Conservation (phyloP, 2,329 filamentous ascomycete species). For the Trichoderma sp. region DNA sequence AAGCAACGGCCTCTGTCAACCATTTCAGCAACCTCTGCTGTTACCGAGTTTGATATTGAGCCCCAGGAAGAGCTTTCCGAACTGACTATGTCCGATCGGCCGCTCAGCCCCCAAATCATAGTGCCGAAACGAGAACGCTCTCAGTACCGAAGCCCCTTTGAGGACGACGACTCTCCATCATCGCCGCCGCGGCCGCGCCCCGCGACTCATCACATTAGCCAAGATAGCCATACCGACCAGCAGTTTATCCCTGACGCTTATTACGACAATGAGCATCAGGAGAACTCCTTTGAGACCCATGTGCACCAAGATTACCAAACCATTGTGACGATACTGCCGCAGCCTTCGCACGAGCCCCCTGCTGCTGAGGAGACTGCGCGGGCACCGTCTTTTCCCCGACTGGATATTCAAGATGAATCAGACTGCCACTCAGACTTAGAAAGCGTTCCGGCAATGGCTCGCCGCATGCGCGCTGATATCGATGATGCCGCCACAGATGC, state of each 20-base stretch:
- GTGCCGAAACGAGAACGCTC: constrained; percentile 34
- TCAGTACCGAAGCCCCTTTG: constrained; percentile 54
- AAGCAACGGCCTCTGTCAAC: constrained; percentile 57
- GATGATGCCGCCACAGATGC: constrained; percentile 39
- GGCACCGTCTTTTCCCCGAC: constrained; percentile 37
- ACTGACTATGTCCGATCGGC: constrained; percentile 34
- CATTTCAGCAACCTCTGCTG: constrained; percentile 59
- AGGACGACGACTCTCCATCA: constrained; percentile 42
- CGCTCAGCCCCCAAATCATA: constrained; percentile 33
- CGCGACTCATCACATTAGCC: constrained; percentile 12
- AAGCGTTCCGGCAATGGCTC: constrained; percentile 27
- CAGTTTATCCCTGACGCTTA: constrained; percentile 35
- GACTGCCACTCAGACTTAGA: constrained; percentile 43
- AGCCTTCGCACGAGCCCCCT: constrained; percentile 32
- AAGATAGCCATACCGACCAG: constrained; percentile 12
- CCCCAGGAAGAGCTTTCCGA: constrained; percentile 60
- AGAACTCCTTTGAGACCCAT: constrained; percentile 23
- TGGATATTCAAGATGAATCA: constrained; percentile 40
- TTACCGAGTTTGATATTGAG: constrained; percentile 74
- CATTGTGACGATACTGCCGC: constrained; percentile 52
- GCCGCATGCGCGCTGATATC: constrained; percentile 31
- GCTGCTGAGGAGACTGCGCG: constrained; percentile 24
- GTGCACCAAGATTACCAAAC: constrained; percentile 39
- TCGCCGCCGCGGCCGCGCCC: constrained; percentile 24
- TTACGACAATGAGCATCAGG: constrained; percentile 41